Evolutionary conservation across 1,284 basidiomycete genomes (phyloP), one percentile per base, ranked within the genome.

Genomic region (Ganoderma multipileum): DNA sequence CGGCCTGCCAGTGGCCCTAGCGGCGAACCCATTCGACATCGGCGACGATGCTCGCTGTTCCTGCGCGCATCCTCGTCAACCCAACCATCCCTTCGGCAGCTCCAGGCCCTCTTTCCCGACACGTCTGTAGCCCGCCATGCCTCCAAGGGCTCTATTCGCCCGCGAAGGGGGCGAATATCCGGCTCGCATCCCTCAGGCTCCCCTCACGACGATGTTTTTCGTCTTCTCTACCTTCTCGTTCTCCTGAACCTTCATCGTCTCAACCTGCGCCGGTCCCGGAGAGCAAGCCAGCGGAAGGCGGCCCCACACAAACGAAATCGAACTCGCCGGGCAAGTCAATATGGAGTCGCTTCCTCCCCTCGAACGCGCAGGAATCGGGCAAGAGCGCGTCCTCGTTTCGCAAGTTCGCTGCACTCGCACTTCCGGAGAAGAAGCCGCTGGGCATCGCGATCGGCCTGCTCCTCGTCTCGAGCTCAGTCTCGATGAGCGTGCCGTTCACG

Each of bases 401-500:
- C 68, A 95, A 95, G 78, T 89, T 96, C 36, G 73, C 91, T 11
- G 80, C 90, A 2, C 87, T 98, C 33, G 95, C 95, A 0, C 89
- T 84, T 72, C 92, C 95, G 0, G 96, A 97, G 81, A 85, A 83
- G 73, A 92, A 89, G 73, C 89, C 91, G 2, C 83, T 97, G 4
- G 74, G 85, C 0, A 84, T 90, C 38, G 95, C 95, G 9, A 83
- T 96, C 64, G 92, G 83, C 1, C 79, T 91, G 57, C 81, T 92
- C 18, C 76, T 92, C 36, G 82, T 91, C 20, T 94, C 93, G 0
- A 92, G 91, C 3, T 81, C 87, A 3, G 95, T 99, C 16, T 94
- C 95, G 11, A 94, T 99, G 89, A 92, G 92, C 70, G 88, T 98
- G 12, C 96, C 96, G 0, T 89, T 97, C 74, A 95, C 95, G 0